Evolutionary conservation across 1,284 basidiomycete genomes (phyloP).

Genomic region (Fomitopsis palustris): DNA sequence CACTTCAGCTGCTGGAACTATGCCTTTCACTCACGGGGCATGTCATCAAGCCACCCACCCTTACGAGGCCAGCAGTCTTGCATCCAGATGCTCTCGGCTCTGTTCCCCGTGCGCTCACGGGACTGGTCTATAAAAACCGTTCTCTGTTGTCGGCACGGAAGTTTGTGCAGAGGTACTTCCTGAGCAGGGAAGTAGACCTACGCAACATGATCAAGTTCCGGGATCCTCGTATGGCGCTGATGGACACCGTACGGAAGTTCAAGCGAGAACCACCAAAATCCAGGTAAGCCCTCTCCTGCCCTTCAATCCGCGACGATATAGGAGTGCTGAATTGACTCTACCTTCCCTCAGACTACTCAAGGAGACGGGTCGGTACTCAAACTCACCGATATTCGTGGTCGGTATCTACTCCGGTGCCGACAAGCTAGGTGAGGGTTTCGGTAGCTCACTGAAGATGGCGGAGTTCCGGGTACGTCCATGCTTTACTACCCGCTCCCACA

Average conservation of each 20-base stretch:
- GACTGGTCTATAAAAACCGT: constrained; percentile 74
- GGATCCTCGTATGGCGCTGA: constrained; percentile 79
- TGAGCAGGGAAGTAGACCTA: constrained; percentile 80
- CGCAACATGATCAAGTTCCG: constrained; percentile 85
- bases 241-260: constrained; percentile 76
- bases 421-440: constrained; percentile 94
- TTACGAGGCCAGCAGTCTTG: constrained; percentile 47
- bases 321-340: neutral
- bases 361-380: constrained; percentile 88
- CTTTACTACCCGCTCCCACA: neutral
- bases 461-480: constrained; percentile 71
- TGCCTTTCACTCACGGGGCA: neutral
- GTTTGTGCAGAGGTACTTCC: constrained; percentile 86
- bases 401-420: constrained; percentile 89
- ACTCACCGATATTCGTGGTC: constrained; percentile 90
- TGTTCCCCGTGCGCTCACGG: constrained; percentile 72
- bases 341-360: constrained; percentile 65
- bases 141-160: constrained; percentile 76
- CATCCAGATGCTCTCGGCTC: constrained; percentile 75
- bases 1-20: neutral
- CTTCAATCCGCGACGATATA: neutral
- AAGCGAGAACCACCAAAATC: constrained; percentile 73
- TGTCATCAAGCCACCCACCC: constrained; percentile 41
- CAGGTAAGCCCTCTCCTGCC: constrained; percentile 42
- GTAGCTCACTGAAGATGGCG: constrained; percentile 91